Base-by-base conservation (phyloP, 2,329 filamentous ascomycete genomes). In the Arthrobotrys musiformis region DNA sequence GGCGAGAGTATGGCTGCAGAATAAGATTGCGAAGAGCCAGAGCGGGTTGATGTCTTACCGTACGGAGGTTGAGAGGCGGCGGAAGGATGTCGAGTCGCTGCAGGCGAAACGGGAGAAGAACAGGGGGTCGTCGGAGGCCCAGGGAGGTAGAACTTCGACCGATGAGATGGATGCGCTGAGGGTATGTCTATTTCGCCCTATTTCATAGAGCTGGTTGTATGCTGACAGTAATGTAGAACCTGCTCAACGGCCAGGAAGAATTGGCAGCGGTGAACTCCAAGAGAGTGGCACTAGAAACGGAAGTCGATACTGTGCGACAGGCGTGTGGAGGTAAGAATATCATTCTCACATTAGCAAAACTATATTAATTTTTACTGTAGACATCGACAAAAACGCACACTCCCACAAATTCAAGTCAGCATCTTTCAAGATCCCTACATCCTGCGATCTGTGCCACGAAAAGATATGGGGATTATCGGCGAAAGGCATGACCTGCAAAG, bases 331-430 rank as follows among this genome's bases (percentile, higher is more conserved):
- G 78, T 78, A 74, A 58, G 15, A 6, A 33, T 54, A 48, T 37
- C 26, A 15, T 22, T 8, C n/a, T 22, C 19, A 5, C 6, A 61
- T n/a, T 50, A 35, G 6, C 13, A 11, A 8, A n/a, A 35, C 26
- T 35, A 28, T 11, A 15, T 17, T 44, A n/a, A 30, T 13, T 24
- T 46, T 5, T 11, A 11, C 7, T 4, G n/a, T 28, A 79, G 95
- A 99, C 82, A 88, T 99, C 67, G 97, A 94, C 1, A 86, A 97
- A 19, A 94, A 94, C 17, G 94, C 94, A 9, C 93, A 93, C 83
- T 97, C 94, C 82, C 95, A 99, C 86, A 95, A 97, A 82, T 99
- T 99, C 88, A 97, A 97, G 84, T 90, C 93, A n/a, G 93, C 98
- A 82, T 98, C 95, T 0, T 99, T 98, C 87, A 98, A 98, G 84